Percentiles rank a stretch among this genome's conserved stretches.
Conservation (phyloP, 495 filamentous ascomycete genomes). For the Neohortaea acidophila region DNA sequence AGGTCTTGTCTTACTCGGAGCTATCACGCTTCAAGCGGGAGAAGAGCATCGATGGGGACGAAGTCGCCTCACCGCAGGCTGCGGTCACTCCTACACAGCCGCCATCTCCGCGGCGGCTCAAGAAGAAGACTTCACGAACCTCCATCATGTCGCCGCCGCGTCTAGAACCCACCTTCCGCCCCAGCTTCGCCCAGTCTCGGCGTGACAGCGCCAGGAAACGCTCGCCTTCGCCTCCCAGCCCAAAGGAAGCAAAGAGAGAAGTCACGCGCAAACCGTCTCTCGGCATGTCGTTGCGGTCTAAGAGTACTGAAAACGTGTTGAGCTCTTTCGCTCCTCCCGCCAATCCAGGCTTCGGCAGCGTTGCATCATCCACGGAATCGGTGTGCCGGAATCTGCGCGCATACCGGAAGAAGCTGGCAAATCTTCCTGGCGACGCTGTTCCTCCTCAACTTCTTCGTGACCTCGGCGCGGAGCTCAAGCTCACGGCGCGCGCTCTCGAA, state of each 20-base stretch:
- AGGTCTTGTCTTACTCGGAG: conserved; percentile 27
- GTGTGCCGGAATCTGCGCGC: conserved; percentile 61
- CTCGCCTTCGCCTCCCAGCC: conserved; percentile 26
- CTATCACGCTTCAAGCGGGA: conserved; percentile 23
- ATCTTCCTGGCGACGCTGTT: not conserved
- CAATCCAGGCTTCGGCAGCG: conserved; percentile 30
- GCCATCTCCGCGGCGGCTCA: conserved; percentile 7
- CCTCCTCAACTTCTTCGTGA: conserved; percentile 8
- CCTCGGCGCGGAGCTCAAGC: conserved; percentile 31
- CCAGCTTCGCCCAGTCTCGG: conserved; percentile 3
- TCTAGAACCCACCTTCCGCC: not conserved
- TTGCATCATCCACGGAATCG: conserved; percentile 65
- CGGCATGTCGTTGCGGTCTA: conserved; percentile 39
- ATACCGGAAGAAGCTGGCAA: conserved; percentile 65
- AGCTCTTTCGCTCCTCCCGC: not conserved
- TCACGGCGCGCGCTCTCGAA: conserved; percentile 63
- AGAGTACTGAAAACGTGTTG: conserved; percentile 34
- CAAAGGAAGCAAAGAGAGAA: conserved; percentile 6
- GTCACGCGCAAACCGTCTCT: conserved; percentile 37
- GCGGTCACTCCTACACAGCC: conserved; percentile 9
- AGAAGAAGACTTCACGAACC: conserved; percentile 2
- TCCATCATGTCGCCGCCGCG: conserved; percentile 9
- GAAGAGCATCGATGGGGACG: conserved; percentile 15
- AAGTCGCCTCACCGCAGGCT: conserved; percentile 18
- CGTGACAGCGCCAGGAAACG: conserved; percentile 14